These are phyloP conservation scores for Logfia minima DNA, from an alignment of 129 eudicot species.

Conservation along the genomic window DNA sequence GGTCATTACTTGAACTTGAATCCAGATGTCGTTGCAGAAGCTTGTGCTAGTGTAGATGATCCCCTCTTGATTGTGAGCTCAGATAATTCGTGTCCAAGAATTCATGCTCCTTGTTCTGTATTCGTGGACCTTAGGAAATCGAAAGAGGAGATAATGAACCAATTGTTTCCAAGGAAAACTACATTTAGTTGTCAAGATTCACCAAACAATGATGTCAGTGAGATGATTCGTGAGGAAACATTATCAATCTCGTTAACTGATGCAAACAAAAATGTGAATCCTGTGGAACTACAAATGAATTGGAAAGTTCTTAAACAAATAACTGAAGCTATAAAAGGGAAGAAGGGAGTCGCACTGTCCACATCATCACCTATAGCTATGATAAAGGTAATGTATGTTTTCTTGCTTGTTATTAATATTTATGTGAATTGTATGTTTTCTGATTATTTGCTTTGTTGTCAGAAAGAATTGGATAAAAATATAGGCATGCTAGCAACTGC, in stretches of 20 bases:
- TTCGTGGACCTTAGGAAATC: constrained; percentile 39
- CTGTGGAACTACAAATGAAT: constrained; percentile 12
- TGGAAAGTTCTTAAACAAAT: constrained; percentile 31
- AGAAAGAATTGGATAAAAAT: constrained; percentile 38
- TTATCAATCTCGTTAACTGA: not conserved
- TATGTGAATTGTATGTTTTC: not conserved
- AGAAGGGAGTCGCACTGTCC: constrained; percentile 17
- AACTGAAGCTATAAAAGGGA: constrained; percentile 24
- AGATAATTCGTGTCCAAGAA: constrained; percentile 3
- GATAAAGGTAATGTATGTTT: constrained; percentile 39
- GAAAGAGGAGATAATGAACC: constrained; percentile 39
- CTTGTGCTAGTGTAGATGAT: constrained; percentile 48
- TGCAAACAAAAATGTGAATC: constrained; percentile 10
- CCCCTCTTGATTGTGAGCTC: constrained; percentile 52
- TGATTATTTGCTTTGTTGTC: not conserved
- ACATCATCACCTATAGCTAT: constrained; percentile 15
- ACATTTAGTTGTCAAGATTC: not conserved
- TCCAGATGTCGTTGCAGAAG: constrained; percentile 42
- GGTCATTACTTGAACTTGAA: not conserved
- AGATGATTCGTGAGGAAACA: not conserved
- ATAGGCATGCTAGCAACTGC: constrained; percentile 19
- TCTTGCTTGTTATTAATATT: not conserved
- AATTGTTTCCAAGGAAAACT: constrained; percentile 34
- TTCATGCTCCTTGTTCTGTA: constrained; percentile 38
- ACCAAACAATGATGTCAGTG: constrained; percentile 8